A percentile compares a stretch with the other conserved stretches of the same genome.
These are phyloP conservation scores for Leishmania turanica DNA, from an alignment of 208 protist species.

Conservation along the genomic window DNA sequence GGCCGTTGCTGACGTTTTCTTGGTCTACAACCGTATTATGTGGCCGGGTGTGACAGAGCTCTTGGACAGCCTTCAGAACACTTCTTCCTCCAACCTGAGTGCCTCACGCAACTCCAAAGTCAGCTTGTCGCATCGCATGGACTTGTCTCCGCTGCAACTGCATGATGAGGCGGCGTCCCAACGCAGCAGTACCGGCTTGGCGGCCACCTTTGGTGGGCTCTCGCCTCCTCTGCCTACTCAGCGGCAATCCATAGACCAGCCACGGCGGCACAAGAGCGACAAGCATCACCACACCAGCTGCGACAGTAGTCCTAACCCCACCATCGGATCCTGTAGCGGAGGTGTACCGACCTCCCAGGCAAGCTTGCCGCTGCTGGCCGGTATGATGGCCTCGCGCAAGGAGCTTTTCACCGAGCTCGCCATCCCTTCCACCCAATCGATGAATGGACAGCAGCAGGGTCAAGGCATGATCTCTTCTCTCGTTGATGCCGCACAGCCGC, in stretches of 20 bases:
- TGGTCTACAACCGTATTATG: background rate
- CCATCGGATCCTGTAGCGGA: background rate
- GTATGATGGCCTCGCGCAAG: conserved; percentile 9
- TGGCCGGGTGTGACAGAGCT: conserved; percentile 9
- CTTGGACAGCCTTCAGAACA: conserved; percentile 10
- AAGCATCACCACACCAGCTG: background rate
- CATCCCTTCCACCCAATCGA: background rate
- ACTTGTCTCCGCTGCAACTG: conserved; percentile 16
- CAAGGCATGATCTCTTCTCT: background rate
- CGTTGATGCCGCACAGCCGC: background rate
- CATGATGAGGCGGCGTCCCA: conserved; percentile 23
- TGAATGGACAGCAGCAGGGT: background rate
- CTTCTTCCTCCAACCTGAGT: conserved; percentile 6
- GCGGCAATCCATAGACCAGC: background rate
- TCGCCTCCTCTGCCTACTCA: conserved; percentile 13
- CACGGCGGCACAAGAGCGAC: background rate
- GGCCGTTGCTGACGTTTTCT: background rate
- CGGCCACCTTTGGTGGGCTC: background rate
- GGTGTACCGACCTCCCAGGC: background rate
- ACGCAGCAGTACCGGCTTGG: conserved; percentile 16
- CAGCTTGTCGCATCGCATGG: conserved; percentile 8
- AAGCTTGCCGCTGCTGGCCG: conserved; percentile 6
- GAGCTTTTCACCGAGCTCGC: background rate
- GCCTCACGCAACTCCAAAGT: conserved; percentile 1
- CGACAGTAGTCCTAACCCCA: background rate